Base-by-base conservation (phyloP, 257 asterid genomes). In the Capsicum chinense region DNA sequence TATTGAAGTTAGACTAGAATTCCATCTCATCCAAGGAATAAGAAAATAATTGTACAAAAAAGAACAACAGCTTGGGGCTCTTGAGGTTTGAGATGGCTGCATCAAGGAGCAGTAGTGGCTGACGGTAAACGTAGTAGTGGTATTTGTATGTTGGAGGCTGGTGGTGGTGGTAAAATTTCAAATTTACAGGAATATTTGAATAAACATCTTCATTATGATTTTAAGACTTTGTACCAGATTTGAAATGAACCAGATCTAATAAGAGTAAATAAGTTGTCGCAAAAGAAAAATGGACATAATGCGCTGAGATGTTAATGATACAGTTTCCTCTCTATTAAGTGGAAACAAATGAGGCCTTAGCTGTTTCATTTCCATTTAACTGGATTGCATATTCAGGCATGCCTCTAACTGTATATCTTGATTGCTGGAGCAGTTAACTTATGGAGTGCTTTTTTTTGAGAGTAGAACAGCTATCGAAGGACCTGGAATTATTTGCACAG, bases 401-500 rank as follows among this genome's bases (percentile, higher is more conserved):
- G 59, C 14, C 57, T 73, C 57, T 48, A 48, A 73, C n/a, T 11
- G 1, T 19, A 60, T 50, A 48, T 58, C 47, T 79, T 26, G 33
- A 42, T 15, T 62, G 7, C 6, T 79, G 56, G 26, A 54, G 47
- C 19, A n/a, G 15, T 79, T 69, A 74, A 56, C 85, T 81, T 52
- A 50, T 66, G 16, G 37, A 59, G 47, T 66, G 33, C 59, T n/a
- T 39, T 71, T 87, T 73, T 71, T 83, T 48, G 66, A 87, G 88
- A 81, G 88, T 97, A 95, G 98, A 94, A 63, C 97, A 96, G 91
- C 87, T 96, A 67, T 98, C 98, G 14, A 94, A 91, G 86, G 98
- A 96, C 89, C 93, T 96, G 66, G 99, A 92, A 81, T 86, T 95
- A 90, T 96, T 95, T 86, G 90, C 98, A 5, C 95, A 91, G 86